A percentile compares a stretch with the other conserved stretches of the same genome.
phyloP scores from a whole-genome alignment of 208 protist species.

The Acanthamoeba castellanii region DNA sequence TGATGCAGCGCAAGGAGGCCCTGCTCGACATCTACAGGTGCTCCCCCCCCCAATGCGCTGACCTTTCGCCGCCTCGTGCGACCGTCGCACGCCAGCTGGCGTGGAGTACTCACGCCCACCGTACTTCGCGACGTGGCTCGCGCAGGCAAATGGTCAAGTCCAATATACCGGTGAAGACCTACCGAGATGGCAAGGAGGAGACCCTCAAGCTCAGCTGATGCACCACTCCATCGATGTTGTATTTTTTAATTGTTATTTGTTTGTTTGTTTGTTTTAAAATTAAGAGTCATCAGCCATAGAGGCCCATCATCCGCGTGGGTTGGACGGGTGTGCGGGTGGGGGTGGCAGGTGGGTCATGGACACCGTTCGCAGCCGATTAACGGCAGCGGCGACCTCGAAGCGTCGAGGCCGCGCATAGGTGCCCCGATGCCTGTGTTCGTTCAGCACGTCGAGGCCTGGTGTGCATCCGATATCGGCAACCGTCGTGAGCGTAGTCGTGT shows the following conservation, averaged over 20 bases:
- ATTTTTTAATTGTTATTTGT: too few species aligned
- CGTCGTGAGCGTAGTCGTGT: background rate
- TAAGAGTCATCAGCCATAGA: too few species aligned
- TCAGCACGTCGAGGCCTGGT: conserved; percentile 89
- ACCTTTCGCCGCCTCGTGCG: background rate
- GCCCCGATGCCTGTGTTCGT: conserved; percentile 88
- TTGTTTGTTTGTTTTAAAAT: too few species aligned
- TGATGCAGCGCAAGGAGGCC: conserved; percentile 31
- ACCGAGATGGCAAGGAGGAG: conserved; percentile 17
- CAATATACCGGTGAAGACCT: background rate
- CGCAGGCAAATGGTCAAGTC: conserved; percentile 36
- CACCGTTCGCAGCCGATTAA: conserved; percentile 90
- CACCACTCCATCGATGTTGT: too few species aligned
- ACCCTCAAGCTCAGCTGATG: background rate
- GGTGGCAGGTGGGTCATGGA: background rate
- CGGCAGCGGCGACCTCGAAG: conserved; percentile 93
- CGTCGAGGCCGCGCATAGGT: conserved; percentile 90
- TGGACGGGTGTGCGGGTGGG: too few species aligned
- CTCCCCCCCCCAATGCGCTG: too few species aligned
- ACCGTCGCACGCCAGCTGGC: background rate
- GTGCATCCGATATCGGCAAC: background rate
- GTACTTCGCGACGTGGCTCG: too few species aligned
- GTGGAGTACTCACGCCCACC: background rate
- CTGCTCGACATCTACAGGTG: conserved; percentile 27
- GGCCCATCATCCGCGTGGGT: too few species aligned